These are phyloP conservation scores for Misopates orontium DNA, from an alignment of 257 asterid species.

Conservation along the genomic window DNA sequence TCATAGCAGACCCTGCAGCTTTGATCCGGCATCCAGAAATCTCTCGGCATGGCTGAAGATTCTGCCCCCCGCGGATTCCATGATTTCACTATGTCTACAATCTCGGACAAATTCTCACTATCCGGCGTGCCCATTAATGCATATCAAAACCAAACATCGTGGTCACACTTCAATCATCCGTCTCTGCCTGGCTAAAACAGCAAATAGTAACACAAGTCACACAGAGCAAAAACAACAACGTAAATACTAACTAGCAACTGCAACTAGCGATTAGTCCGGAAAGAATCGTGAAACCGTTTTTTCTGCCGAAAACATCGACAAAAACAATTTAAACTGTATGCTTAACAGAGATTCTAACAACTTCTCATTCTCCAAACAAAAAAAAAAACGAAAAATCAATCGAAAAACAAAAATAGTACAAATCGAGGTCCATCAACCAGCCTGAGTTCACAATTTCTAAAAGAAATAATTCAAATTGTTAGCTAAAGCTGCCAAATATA, in stretches of 20 bases:
- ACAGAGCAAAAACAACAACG: no score
- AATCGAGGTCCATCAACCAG: no score
- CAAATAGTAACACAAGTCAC: constrained; percentile 5
- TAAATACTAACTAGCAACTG: no score
- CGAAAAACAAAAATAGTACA: no score
- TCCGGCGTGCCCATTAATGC: constrained; percentile 67
- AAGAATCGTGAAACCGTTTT: no score
- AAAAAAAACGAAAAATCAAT: not conserved
- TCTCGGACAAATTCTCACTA: constrained; percentile 52
- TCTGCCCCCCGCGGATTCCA: constrained; percentile 58
- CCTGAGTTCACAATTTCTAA: no score
- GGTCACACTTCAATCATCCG: constrained; percentile 48
- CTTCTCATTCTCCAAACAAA: not conserved
- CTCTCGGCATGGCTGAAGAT: constrained; percentile 54
- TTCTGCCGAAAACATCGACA: no score
- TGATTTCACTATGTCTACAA: constrained; percentile 61
- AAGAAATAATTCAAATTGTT: no score
- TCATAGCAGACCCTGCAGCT: constrained; percentile 84
- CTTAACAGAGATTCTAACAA: no score
- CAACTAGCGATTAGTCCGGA: no score
- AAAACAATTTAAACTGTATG: no score
- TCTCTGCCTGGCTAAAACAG: constrained; percentile 30
- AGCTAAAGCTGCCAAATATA: no score
- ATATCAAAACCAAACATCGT: constrained; percentile 39
- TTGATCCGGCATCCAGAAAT: constrained; percentile 88